A percentile compares a stretch with the other conserved stretches of the same genome.
These are phyloP conservation scores for Fusarium transvaalense DNA, from an alignment of 2,329 filamentous ascomycete genomes.

Conservation along the genomic window DNA sequence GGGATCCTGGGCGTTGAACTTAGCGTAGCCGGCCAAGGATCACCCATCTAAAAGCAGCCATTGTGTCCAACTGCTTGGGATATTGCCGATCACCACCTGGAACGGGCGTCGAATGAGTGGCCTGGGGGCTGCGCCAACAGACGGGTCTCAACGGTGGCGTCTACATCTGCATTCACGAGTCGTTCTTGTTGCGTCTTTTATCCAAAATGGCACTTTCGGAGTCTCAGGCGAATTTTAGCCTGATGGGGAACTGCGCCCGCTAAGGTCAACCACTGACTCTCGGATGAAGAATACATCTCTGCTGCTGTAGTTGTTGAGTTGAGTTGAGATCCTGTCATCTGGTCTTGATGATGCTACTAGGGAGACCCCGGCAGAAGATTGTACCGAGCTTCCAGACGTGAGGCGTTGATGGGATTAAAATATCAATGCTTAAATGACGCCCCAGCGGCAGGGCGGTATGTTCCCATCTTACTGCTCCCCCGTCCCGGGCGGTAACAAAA, in stretches of 20 bases:
- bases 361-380: slow-evolving; percentile 14
- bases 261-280: slow-evolving; percentile 5
- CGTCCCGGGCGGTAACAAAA: slow-evolving; percentile 3
- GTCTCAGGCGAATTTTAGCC: slow-evolving; percentile 27
- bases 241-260: slow-evolving; percentile 22
- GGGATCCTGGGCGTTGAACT: slow-evolving; percentile 30
- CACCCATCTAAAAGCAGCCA: slow-evolving; percentile 39
- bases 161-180: slow-evolving; percentile 35
- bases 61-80: slow-evolving; percentile 35
- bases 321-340: neutral
- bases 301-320: slow-evolving; percentile 1
- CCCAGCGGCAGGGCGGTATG: slow-evolving; percentile 13
- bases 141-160: slow-evolving; percentile 40
- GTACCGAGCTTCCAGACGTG: slow-evolving; percentile 28
- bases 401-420: slow-evolving; percentile 27
- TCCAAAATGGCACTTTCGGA: slow-evolving; percentile 30
- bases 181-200: slow-evolving; percentile 37
- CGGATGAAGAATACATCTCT: neutral
- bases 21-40: slow-evolving; percentile 39
- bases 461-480: slow-evolving; percentile 12
- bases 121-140: slow-evolving; percentile 20
- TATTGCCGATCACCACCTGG: slow-evolving; percentile 42
- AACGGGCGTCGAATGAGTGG: slow-evolving; percentile 39
- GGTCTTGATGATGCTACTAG: slow-evolving; percentile 8
- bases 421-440: slow-evolving; percentile 32